Evolutionary conservation across 2,329 filamentous ascomycete species (phyloP), one percentile per base, ranked within the genome.

Genomic region (Trichoderma sp.): DNA sequence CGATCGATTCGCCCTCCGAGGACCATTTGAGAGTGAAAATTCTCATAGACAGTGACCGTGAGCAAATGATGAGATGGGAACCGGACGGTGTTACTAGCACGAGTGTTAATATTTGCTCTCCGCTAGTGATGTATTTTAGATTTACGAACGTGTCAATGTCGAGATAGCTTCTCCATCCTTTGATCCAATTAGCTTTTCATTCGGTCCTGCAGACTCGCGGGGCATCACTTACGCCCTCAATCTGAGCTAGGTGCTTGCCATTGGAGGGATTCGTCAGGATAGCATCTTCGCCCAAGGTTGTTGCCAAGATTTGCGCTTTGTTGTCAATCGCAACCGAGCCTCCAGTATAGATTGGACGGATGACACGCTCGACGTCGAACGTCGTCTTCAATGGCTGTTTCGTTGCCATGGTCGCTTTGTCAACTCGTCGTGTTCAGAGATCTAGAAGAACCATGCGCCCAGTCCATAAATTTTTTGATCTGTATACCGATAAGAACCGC

Each of bases 281-380:
- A 21, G 89, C 94, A 87, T 97, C 93, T 79, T 99, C 96, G 43
- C 92, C 94, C n/a, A 98, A 83, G 43, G 92, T 94, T 29, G 94
- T 94, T 55, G 94, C 95, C 67, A 99, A 86, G 72, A 98, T 88
- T 75, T 88, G 88, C 63, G 94, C 94, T 81, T 89, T 88, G 79
- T 90, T 88, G 83, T 95, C 93, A 71, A 98, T 87, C 35, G 93
- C 89, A 70, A 97, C 89, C 73, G 92, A 91, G 55, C 96, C 96
- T 67, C 96, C 96, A 2, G 95, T 97, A 78, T 96, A 97, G 61
- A 98, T 95, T 24, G 96, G 96, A 75, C 94, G 92, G 68, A 99
- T 92, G 59, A 93, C 92, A 76, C 91, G 89, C 73, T 87, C 87
- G 70, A 91, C 88, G 77, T 96, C 92, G 79, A 97, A 99, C 4